Conservation (phyloP, 169 alveolate species). For the Cryptosporidium sp. region DNA sequence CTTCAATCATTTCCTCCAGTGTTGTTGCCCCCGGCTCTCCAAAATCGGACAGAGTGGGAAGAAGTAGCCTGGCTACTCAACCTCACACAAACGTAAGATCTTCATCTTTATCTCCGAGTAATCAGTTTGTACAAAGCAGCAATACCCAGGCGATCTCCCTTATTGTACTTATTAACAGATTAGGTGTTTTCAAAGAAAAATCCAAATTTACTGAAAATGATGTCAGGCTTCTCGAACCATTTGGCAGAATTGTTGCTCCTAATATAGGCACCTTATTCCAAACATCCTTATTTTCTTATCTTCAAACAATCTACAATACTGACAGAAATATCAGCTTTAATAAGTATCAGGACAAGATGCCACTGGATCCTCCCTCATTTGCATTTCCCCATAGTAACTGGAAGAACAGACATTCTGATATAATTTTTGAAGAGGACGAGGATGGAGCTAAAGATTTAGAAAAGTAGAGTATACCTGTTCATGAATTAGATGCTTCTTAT, state of each 20-base stretch:
- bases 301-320: conserved; percentile 41
- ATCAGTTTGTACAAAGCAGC: background rate
- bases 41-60: conserved; percentile 48
- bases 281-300: conserved; percentile 66
- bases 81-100: conserved; percentile 36
- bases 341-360: conserved; percentile 71
- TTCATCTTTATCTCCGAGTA: conserved; percentile 69
- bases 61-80: conserved; percentile 9
- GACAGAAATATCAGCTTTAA: conserved; percentile 48
- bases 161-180: conserved; percentile 59
- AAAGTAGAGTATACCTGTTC: background rate
- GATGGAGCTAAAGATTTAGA: conserved; percentile 55
- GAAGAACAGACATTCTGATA: conserved; percentile 68
- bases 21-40: conserved; percentile 49
- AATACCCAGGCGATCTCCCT: conserved; percentile 64
- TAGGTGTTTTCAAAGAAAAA: conserved; percentile 59
- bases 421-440: conserved; percentile 73
- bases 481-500: background rate
- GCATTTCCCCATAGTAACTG: conserved; percentile 43
- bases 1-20: conserved; percentile 20
- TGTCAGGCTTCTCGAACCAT: conserved; percentile 57
- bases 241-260: conserved; percentile 73
- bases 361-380: conserved; percentile 71
- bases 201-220: conserved; percentile 68
- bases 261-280: conserved; percentile 63